Base-by-base conservation (phyloP, 805 yeast genomes). In the Cephaloascus fragrans region DNA sequence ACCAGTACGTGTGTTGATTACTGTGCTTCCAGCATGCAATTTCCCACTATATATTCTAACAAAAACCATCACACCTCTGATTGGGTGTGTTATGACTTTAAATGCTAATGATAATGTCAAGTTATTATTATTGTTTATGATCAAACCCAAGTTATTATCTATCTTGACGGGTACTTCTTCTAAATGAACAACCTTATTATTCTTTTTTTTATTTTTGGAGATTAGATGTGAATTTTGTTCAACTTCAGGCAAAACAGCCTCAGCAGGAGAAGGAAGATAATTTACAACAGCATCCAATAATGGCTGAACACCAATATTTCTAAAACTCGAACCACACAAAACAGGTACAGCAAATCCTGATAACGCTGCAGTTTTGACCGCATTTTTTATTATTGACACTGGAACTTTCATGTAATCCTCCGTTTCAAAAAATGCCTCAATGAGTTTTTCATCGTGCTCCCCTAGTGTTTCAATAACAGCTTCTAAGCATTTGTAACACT, bases 301-400 rank as follows among this genome's bases (percentile, higher is more conserved):
- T 1, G 97, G 96, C 55, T 93, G 97, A 2, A 93, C 95, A 19
- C 98, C 98, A 35, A 90, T 83, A 55, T 90, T 90, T 47, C 71
- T 74, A 60, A 90, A 93, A 39, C 96, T 83, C 2, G 97, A 84
- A 10, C 98, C 98, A 58, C 97, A 88, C 29, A 89, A 60, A 0
- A 93, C 84, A 0, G 98, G 97, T 0, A 81, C 73, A 1, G 85
- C 68, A 31, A 62, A 57, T 36, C 73, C 70, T 1, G 56, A 55
- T 4, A 86, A 45, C 0, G 96, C 84, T 2, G 83, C 77, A 18
- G 60, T 62, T 38, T 84, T 65, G 5, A 93, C 68, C 0, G 95
- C 81, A 14, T 53, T 48, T 34, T 69, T 73, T n/a, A 93, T 59
- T 1, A 73, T 50, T 0, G 48, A 47, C 0, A 76, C 45, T 0